Evolutionary conservation across 306 rosid genomes (phyloP).

Genomic region (Quercus ilex): DNA sequence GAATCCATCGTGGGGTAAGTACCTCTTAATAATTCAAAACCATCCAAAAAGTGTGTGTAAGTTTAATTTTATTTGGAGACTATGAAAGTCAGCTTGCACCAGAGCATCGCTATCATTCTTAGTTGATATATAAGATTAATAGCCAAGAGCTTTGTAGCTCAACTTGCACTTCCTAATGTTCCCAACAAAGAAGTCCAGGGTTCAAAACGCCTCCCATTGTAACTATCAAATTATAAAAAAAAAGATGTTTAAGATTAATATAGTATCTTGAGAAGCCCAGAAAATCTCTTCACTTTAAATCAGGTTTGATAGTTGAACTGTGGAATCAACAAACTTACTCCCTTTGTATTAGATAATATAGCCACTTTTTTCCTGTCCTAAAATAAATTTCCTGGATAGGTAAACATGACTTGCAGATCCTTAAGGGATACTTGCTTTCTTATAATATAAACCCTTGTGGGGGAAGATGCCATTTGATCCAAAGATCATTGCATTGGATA

Average conservation of each 20-base stretch:
- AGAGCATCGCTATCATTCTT: not conserved
- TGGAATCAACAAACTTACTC: not conserved
- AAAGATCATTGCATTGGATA: not conserved
- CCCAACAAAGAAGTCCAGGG: no score
- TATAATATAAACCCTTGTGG: not conserved
- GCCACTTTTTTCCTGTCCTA: not conserved
- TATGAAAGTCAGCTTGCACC: constrained; percentile 11
- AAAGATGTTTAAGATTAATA: not conserved
- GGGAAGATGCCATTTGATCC: not conserved
- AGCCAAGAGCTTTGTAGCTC: no score
- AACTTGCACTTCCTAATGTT: no score
- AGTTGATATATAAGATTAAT: not conserved
- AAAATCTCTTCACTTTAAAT: not conserved
- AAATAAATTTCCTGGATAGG: no score
- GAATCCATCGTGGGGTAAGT: constrained; percentile 88
- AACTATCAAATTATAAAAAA: no score
- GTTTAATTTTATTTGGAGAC: not conserved
- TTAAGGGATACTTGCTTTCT: not conserved
- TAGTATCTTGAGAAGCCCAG: constrained; percentile 10
- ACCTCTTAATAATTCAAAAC: constrained; percentile 27
- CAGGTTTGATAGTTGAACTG: not conserved
- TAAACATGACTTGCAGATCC: not conserved
- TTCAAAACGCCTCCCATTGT: no score
- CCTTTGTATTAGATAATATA: not conserved
- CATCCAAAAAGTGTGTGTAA: constrained; percentile 16